Evolutionary conservation across 2,329 filamentous ascomycete species (phyloP), one percentile per base, ranked within the genome.

Genomic region (Colletotrichum sp.): DNA sequence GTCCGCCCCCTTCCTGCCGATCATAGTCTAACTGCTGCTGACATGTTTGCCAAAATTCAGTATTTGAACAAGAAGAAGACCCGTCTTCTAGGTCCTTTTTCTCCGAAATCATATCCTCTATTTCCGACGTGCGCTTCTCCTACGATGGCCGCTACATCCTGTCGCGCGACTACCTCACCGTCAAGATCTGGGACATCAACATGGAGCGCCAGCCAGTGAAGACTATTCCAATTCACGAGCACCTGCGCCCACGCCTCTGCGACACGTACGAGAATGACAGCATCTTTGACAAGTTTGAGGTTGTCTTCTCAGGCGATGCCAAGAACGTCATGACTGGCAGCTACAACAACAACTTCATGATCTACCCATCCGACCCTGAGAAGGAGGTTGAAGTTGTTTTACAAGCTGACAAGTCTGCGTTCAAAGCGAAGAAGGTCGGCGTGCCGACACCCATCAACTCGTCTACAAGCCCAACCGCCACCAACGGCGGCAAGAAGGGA

Each of bases 321-420:
- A 97, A 98, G 89, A 98, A 99, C 79, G 97, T 98, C 77, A 99
- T 99, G 97, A 99, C 97, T 8, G 97, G 97, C 79, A 98, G 95
- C 82, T 99, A 99, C 89, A 99, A 99, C 90, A 99, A 99, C 88
- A 99, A 99, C 87, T 98, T 99, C 89, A 99, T 99, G 97, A 99
- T 99, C 81, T 99, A 98, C 84, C 97, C 97, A 6, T 97, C 96
- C 31, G 96, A 98, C 80, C 94, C 96, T 8, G 95, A 96, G 78
- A 97, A 97, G 86, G 97, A 99, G 82, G 96, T 96, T 5, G 97
- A 99, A 84, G 96, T 99, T 62, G 97, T 99, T 61, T 88, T 99
- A 71, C 97, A 99, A 84, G 97, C 97, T 51, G 97, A 99, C 84
- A 99, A 99, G 88, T 98, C 95, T 70, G 97, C 97, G 13, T 99